These are phyloP conservation scores for Trametopsis cervina DNA, from an alignment of 768 basidiomycete genomes.

Conservation along the genomic window DNA sequence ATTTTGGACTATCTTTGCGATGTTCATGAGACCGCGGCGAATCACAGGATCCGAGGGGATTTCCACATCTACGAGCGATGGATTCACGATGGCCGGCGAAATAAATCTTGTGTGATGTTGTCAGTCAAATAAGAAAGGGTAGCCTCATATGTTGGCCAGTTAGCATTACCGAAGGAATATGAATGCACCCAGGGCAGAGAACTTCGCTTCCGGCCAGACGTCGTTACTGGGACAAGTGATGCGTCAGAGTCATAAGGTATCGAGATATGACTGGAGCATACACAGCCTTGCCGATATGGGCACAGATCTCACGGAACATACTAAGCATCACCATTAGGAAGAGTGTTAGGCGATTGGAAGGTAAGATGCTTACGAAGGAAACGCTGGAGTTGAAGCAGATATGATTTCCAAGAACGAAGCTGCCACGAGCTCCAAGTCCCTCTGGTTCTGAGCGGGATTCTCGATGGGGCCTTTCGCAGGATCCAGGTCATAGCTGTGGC, in stretches of 20 bases:
- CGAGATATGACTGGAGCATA: too few relatives aligned
- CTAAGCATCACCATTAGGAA: too few relatives aligned
- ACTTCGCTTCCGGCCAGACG: conserved; percentile 75
- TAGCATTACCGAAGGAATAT: conserved; percentile 75
- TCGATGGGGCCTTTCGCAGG: conserved; percentile 51
- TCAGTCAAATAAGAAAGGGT: neutral
- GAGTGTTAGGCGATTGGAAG: too few relatives aligned
- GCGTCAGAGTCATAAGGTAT: too few relatives aligned
- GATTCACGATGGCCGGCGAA: conserved; percentile 83
- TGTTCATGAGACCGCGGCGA: conserved; percentile 75
- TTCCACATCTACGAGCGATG: conserved; percentile 79
- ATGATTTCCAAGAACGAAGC: conserved; percentile 72
- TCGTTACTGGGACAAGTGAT: conserved; percentile 36
- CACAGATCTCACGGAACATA: conserved; percentile 82
- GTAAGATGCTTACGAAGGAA: conserved; percentile 62
- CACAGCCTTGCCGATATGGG: conserved; percentile 75
- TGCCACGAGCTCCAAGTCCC: conserved; percentile 67
- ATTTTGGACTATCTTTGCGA: conserved; percentile 91
- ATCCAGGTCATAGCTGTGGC: conserved; percentile 74
- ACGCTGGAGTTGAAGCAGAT: conserved; percentile 54
- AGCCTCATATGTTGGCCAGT: neutral
- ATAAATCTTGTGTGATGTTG: conserved; percentile 56
- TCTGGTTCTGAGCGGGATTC: conserved; percentile 59
- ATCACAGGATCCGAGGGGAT: conserved; percentile 54
- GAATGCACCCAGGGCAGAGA: conserved; percentile 81